A percentile compares a stretch with the other conserved stretches of the same genome.
phyloP scores from a whole-genome alignment of 768 basidiomycete genomes.

The Gelatoporia subvermispora region DNA sequence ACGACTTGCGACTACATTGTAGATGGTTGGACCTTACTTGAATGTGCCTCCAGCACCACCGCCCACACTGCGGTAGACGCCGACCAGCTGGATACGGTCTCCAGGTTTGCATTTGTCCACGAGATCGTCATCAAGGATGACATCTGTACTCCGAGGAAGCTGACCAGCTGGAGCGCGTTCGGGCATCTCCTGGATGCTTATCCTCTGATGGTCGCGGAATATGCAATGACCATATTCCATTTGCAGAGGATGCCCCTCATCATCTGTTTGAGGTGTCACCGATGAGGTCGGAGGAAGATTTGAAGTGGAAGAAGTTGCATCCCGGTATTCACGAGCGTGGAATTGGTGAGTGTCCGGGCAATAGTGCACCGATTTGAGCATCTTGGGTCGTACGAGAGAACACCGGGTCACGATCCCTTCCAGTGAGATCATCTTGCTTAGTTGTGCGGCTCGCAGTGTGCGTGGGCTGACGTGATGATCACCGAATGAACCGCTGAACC shows the following conservation, averaged over 20 bases:
- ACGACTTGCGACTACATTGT: background rate
- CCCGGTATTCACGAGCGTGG: slow-evolving; percentile 87
- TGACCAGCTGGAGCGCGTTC: slow-evolving; percentile 97
- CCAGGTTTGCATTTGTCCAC: slow-evolving; percentile 98
- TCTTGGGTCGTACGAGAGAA: slow-evolving; percentile 96
- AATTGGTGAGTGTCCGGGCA: slow-evolving; percentile 84
- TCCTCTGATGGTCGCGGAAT: slow-evolving; percentile 94
- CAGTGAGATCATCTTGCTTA: slow-evolving; percentile 94
- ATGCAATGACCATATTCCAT: slow-evolving; percentile 91
- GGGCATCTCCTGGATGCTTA: slow-evolving; percentile 99
- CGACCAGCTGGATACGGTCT: slow-evolving; percentile 94
- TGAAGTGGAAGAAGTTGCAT: slow-evolving; percentile 83
- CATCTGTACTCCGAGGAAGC: slow-evolving; percentile 92
- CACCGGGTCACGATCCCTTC: slow-evolving; percentile 99
- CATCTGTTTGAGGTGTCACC: slow-evolving; percentile 87
- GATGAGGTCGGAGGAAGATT: slow-evolving; percentile 82
- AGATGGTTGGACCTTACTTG: slow-evolving; percentile 57
- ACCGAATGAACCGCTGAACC: slow-evolving; percentile 94
- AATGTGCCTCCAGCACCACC: slow-evolving; percentile 90
- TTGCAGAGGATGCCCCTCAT: slow-evolving; percentile 79
- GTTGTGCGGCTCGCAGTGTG: slow-evolving; percentile 79
- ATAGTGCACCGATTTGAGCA: slow-evolving; percentile 95
- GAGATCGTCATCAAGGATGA: slow-evolving; percentile 92
- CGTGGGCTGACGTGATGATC: slow-evolving; percentile 97
- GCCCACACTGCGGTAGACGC: slow-evolving; percentile 90